These are phyloP conservation scores for Gamsiella multidivaricata DNA, from an alignment of 192 early-diverging fungal species.

Conservation along the genomic window DNA sequence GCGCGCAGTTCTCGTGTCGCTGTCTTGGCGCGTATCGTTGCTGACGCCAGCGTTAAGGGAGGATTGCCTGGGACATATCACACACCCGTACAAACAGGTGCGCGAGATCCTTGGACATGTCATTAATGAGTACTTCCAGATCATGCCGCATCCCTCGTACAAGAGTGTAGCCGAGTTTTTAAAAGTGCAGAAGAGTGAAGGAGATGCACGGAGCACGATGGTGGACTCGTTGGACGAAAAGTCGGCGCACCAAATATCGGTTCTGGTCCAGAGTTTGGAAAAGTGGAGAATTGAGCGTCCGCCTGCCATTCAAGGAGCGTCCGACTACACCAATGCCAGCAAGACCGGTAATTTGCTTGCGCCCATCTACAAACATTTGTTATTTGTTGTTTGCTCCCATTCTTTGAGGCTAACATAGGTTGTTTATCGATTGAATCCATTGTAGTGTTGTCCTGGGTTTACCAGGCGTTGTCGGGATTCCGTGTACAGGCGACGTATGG, in stretches of 20 bases:
- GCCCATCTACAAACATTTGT: neutral
- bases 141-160: constrained; percentile 71
- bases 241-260: constrained; percentile 38
- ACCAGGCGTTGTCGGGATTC: constrained; percentile 63
- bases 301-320: constrained; percentile 55
- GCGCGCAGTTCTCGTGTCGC: constrained; percentile 66
- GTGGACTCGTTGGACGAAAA: constrained; percentile 39
- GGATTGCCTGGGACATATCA: constrained; percentile 54
- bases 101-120: constrained; percentile 79
- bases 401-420: neutral
- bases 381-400: neutral
- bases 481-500: constrained; percentile 67
- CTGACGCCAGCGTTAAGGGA: constrained; percentile 65
- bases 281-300: constrained; percentile 56
- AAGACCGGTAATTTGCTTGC: constrained; percentile 70
- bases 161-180: constrained; percentile 57
- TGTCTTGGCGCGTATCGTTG: constrained; percentile 76
- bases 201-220: constrained; percentile 23
- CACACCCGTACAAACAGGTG: constrained; percentile 92
- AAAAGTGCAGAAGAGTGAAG: constrained; percentile 1
- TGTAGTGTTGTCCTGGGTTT: constrained; percentile 75
- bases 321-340: constrained; percentile 78
- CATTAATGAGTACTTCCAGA: constrained; percentile 74
- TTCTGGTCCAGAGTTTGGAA: constrained; percentile 42
- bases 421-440: neutral